Evolutionary conservation across 352 stramenopile species (phyloP), one percentile per base, ranked within the genome.

Genomic region (Pythium brachiatum): DNA sequence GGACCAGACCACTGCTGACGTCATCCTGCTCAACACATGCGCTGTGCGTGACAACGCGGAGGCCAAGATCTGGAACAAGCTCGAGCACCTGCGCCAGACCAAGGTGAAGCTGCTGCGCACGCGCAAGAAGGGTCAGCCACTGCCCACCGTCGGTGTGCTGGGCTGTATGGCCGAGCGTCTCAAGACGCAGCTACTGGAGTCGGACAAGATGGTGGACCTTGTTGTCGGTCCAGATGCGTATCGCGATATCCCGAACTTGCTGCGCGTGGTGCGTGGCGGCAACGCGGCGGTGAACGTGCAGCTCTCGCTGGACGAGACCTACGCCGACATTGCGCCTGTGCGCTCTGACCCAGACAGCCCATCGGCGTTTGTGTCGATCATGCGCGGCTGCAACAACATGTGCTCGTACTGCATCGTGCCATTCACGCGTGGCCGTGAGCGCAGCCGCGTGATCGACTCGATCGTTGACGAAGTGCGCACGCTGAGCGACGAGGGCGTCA

Each of bases 301-400:
- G 79, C 86, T 99, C 11, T 99, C 90, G 48, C 82, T 98, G 4
- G 91, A 98, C 48, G 97, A 99, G 80, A 99, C 97, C 5, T 99
- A 99, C 76, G 96, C 96, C 16, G 97, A 99, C 72, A 98, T 99
- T 60, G 82, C 87, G 15, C 97, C 97, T 1, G 86, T 99, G 53
- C 86, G 97, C 16, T 78, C 78, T 2, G 86, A 96, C 78, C 78
- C 81, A 25, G 57, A 80, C 68, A 86, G 74, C 46, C 90, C 91
- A 23, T 91, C 97, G 41, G 95, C 97, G 7, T 99, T 99, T 74
- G 90, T 99, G 15, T 98, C 90, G 13, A 99, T 99, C 70, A 99
- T 99, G 96, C 82, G 97, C 48, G 98, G 98, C 60, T 99, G 98
- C 78, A 99, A 99, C 76, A 99, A 99, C 75, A 99, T 99, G 89